phyloP scores from a whole-genome alignment of 116 monocot species.

The Dioscorea cayenensis region DNA sequence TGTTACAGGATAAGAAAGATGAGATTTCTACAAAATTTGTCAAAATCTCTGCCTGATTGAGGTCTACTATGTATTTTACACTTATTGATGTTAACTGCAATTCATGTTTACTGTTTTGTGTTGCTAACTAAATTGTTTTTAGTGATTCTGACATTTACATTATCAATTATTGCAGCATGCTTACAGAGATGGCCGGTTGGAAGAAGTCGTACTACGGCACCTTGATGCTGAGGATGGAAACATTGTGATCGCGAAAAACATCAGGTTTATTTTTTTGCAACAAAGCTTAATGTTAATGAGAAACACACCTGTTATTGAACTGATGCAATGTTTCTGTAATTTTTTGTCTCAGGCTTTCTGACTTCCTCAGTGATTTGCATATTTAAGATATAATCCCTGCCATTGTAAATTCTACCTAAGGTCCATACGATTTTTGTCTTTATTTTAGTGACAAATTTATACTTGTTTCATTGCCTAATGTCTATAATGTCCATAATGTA shows the following conservation, averaged over 20 bases:
- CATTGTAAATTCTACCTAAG: neutral
- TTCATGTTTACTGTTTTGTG: neutral
- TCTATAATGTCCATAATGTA: too few relatives aligned
- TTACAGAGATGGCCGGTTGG: conserved; percentile 83
- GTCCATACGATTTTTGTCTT: neutral
- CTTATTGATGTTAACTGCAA: neutral
- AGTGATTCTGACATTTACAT: neutral
- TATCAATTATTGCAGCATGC: conserved; percentile 67
- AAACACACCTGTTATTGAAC: neutral
- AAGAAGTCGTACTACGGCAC: conserved; percentile 82
- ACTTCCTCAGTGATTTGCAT: conserved; percentile 52
- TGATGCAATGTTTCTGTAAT: neutral
- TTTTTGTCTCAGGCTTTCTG: conserved; percentile 65
- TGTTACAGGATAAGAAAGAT: too few relatives aligned
- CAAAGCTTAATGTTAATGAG: neutral
- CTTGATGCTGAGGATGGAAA: conserved; percentile 86
- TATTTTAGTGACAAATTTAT: neutral
- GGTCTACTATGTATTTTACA: too few relatives aligned
- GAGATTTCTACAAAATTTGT: too few relatives aligned
- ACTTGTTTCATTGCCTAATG: neutral
- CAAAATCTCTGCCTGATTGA: too few relatives aligned
- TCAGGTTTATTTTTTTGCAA: conserved; percentile 41
- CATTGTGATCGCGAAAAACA: conserved; percentile 81
- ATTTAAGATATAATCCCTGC: conserved; percentile 25
- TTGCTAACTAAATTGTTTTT: neutral